phyloP scores from a whole-genome alignment of 2,329 filamentous ascomycete genomes.

The Colletotrichum incanum region DNA sequence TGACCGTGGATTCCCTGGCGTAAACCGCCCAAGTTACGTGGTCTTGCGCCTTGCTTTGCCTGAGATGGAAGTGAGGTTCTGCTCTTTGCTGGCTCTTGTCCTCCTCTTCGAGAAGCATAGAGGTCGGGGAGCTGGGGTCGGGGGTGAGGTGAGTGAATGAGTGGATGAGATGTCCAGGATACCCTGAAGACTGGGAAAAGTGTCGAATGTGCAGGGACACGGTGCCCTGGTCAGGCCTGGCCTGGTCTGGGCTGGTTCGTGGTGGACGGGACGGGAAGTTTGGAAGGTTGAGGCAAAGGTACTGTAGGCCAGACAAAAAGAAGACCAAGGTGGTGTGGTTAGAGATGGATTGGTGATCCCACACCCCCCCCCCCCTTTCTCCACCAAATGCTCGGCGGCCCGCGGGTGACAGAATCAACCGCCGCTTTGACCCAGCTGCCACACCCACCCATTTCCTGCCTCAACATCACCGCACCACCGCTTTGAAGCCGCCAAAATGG shows the following conservation, averaged over 20 bases:
- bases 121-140: constrained; percentile 13
- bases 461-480: not conserved
- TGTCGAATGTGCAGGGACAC: constrained; percentile 35
- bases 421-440: not conserved
- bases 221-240: constrained; percentile 37
- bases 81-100: constrained; percentile 3
- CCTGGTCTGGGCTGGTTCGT: constrained; percentile 39
- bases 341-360: constrained; percentile 41
- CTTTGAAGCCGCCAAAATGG: not conserved
- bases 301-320: constrained; percentile 23
- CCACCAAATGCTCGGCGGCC: not conserved
- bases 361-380: constrained; percentile 17
- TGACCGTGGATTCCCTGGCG: not conserved
- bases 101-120: not conserved
- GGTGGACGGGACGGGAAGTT: constrained; percentile 42
- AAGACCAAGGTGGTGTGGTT: constrained; percentile 39
- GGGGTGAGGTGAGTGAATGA: constrained; percentile 8
- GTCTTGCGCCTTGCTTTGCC: not conserved
- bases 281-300: constrained; percentile 41
- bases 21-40: not conserved
- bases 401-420: not conserved
- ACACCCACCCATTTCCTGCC: not conserved
- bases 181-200: constrained; percentile 15
- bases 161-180: constrained; percentile 33
- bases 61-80: not conserved